phyloP scores from a whole-genome alignment of 441 rosid genomes.

The Gossypium trilobum region DNA sequence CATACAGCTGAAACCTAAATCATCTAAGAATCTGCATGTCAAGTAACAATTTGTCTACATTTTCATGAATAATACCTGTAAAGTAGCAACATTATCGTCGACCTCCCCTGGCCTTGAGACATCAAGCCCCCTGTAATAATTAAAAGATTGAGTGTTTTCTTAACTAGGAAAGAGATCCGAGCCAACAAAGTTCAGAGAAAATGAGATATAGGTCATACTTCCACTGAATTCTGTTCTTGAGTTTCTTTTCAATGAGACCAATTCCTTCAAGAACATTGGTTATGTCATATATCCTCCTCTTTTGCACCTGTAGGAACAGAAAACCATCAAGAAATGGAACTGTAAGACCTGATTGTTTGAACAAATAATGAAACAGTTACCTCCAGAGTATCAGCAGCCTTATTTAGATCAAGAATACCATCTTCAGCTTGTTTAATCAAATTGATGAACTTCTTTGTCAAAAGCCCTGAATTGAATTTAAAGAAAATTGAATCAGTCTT shows the following conservation, averaged over 20 bases:
- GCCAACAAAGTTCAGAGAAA: conserved; percentile 13
- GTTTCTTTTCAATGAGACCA: conserved; percentile 94
- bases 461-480: conserved; percentile 56
- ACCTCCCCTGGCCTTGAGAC: conserved; percentile 77
- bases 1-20: neutral
- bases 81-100: conserved; percentile 53
- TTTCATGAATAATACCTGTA: conserved; percentile 50
- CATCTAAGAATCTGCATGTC: neutral
- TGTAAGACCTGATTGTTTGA: conserved; percentile 3
- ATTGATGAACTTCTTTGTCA: conserved; percentile 91
- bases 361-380: conserved; percentile 27
- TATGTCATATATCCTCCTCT: conserved; percentile 91
- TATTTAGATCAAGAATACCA: conserved; percentile 87
- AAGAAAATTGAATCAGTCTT: conserved; percentile 19
- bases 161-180: neutral
- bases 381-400: conserved; percentile 89
- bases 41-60: conserved; percentile 7
- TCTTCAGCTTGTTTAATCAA: conserved; percentile 91
- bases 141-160: conserved; percentile 15
- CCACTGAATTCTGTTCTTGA: conserved; percentile 94
- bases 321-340: conserved; percentile 20
- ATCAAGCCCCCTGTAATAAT: conserved; percentile 66
- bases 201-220: conserved; percentile 46
- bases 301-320: conserved; percentile 65
- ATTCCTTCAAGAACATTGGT: conserved; percentile 98